Conservation (phyloP, 441 rosid species). For the Sinapis alba region DNA sequence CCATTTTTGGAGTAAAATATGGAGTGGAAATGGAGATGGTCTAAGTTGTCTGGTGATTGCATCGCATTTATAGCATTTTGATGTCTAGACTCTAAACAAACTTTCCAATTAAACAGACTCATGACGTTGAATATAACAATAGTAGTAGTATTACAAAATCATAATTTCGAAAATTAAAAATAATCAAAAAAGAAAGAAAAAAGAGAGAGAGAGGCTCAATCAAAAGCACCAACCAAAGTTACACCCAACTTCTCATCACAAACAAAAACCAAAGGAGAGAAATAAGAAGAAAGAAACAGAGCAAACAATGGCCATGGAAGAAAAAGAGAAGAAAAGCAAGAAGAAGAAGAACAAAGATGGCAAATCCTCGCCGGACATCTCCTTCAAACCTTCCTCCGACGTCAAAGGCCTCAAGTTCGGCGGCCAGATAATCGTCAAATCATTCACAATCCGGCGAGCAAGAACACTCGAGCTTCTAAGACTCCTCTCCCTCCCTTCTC, state of each 20-base stretch:
- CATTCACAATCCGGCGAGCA: constrained; percentile 87
- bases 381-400: constrained; percentile 78
- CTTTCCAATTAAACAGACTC: background rate
- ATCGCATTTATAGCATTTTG: background rate
- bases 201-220: constrained; percentile 22
- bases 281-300: background rate
- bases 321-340: constrained; percentile 32
- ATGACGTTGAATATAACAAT: too few relatives aligned
- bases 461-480: constrained; percentile 78
- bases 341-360: constrained; percentile 37
- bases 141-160: too few relatives aligned
- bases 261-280: background rate
- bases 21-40: too few relatives aligned
- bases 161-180: background rate
- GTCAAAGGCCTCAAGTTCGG: constrained; percentile 89
- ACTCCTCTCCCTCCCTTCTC: constrained; percentile 66
- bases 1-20: too few relatives aligned
- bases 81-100: background rate
- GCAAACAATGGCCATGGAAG: constrained; percentile 30
- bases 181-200: constrained; percentile 9
- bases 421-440: constrained; percentile 85
- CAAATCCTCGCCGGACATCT: constrained; percentile 57
- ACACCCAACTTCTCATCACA: constrained; percentile 6
- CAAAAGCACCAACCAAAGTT: constrained; percentile 28
- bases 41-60: background rate